Evolutionary conservation across 2,329 filamentous ascomycete genomes (phyloP).

Genomic region (Aspergillus fischeri): DNA sequence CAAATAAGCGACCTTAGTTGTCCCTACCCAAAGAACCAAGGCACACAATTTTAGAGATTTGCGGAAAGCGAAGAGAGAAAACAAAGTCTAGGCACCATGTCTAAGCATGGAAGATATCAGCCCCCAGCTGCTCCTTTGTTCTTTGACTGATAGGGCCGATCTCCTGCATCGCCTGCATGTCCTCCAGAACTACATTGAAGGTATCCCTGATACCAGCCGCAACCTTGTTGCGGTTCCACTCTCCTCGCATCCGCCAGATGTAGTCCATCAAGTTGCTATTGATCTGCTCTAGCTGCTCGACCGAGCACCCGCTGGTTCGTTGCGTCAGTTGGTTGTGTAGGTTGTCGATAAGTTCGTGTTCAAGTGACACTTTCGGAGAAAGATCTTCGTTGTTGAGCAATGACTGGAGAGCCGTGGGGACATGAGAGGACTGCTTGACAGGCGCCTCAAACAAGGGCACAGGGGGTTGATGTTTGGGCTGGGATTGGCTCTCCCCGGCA

Average conservation of each 20-base stretch:
- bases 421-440: slow-evolving; percentile 21
- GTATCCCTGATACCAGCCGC: slow-evolving; percentile 59
- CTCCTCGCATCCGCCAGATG: slow-evolving; percentile 72
- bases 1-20: not conserved
- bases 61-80: slow-evolving; percentile 2
- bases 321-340: slow-evolving; percentile 63
- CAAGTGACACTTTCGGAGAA: slow-evolving; percentile 35
- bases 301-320: slow-evolving; percentile 70
- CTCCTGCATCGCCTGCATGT: slow-evolving; percentile 54
- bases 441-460: slow-evolving; percentile 38
- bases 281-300: slow-evolving; percentile 94
- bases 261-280: slow-evolving; percentile 86
- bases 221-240: slow-evolving; percentile 80
- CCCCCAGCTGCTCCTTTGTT: slow-evolving; percentile 28
- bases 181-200: slow-evolving; percentile 65
- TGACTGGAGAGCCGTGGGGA: slow-evolving; percentile 27
- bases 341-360: slow-evolving; percentile 49
- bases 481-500: slow-evolving; percentile 35
- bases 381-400: slow-evolving; percentile 32
- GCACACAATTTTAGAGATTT: not conserved
- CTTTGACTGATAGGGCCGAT: slow-evolving; percentile 33
- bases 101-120: slow-evolving; percentile 5
- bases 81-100: not conserved
- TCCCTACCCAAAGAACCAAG: not conserved
- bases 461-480: slow-evolving; percentile 35